Percentiles rank a stretch among this genome's conserved stretches.
Conservation (phyloP, 805 yeast genomes). For the Starmerella sp. region DNA sequence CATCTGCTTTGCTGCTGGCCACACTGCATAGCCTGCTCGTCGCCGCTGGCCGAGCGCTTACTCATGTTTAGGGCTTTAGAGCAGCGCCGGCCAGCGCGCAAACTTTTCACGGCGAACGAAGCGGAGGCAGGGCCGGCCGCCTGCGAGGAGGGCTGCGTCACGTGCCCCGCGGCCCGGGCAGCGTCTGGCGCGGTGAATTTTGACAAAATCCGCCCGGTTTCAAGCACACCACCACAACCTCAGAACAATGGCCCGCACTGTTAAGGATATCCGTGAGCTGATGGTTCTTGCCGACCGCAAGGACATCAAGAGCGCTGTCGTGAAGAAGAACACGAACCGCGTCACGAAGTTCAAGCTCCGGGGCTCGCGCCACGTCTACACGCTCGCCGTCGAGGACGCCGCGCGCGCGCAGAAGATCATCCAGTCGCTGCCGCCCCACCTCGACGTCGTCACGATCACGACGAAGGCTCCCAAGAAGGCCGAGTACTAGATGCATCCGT, state of each 20-base stretch:
- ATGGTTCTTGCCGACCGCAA: conserved; percentile 77
- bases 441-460: conserved; percentile 23
- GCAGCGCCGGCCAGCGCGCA: too few species aligned
- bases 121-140: not conserved
- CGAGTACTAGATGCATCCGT: conserved; percentile 6
- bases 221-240: not conserved
- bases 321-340: conserved; percentile 85
- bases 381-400: conserved; percentile 88
- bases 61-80: too few species aligned
- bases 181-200: not conserved
- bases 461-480: conserved; percentile 23
- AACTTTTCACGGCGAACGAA: too few species aligned
- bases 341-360: conserved; percentile 99
- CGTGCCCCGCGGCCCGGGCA: not conserved
- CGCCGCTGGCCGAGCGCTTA: too few species aligned
- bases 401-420: conserved; percentile 95
- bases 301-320: conserved; percentile 85
- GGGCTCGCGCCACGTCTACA: conserved; percentile 89
- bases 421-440: conserved; percentile 87
- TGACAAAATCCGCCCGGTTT: not conserved
- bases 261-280: conserved; percentile 94
- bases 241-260: conserved; percentile 39
- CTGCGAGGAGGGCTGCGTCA: not conserved
- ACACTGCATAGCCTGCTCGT: too few species aligned
- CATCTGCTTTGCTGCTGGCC: too few species aligned